phyloP scores from a whole-genome alignment of 495 filamentous ascomycete genomes.

The Xylaria palmicola region DNA sequence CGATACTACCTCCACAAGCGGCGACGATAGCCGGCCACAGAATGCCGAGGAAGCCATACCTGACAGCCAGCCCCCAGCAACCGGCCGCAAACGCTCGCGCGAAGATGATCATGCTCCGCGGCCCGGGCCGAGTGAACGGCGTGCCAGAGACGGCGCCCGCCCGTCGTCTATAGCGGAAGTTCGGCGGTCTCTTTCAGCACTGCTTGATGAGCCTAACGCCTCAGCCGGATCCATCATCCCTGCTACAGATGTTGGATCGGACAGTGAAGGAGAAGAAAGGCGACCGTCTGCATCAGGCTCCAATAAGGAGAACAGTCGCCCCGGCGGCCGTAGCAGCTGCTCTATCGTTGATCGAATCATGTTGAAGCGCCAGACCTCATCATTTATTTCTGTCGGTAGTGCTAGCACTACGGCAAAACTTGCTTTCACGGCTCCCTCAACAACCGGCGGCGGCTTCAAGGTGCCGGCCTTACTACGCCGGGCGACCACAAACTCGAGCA shows the following conservation, averaged over 20 bases:
- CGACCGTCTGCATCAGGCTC: conserved; percentile 21
- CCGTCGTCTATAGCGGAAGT: conserved; percentile 74
- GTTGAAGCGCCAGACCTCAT: conserved; percentile 62
- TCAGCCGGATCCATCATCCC: conserved; percentile 40
- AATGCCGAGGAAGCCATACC: conserved; percentile 33
- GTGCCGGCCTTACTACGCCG: conserved; percentile 77
- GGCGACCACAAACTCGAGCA: conserved; percentile 63
- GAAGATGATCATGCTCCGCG: conserved; percentile 54
- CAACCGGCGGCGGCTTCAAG: conserved; percentile 56
- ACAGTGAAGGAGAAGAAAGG: conserved; percentile 42
- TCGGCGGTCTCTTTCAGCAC: conserved; percentile 72
- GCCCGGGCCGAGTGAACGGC: conserved; percentile 59
- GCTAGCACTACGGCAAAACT: conserved; percentile 39
- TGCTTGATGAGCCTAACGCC: conserved; percentile 73
- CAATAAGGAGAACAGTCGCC: conserved; percentile 45
- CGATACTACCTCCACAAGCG: conserved; percentile 46
- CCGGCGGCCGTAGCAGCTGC: conserved; percentile 26
- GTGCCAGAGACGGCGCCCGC: conserved; percentile 59
- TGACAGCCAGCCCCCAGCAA: conserved; percentile 40
- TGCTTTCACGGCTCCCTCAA: conserved; percentile 59
- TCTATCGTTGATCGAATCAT: conserved; percentile 78
- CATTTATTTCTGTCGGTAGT: conserved; percentile 22
- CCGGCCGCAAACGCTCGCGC: conserved; percentile 27
- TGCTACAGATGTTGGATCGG: conserved; percentile 43
- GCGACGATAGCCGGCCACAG: conserved; percentile 34